These are phyloP conservation scores for Jatropha podagrica DNA, from an alignment of 441 rosid genomes.

Conservation along the genomic window DNA sequence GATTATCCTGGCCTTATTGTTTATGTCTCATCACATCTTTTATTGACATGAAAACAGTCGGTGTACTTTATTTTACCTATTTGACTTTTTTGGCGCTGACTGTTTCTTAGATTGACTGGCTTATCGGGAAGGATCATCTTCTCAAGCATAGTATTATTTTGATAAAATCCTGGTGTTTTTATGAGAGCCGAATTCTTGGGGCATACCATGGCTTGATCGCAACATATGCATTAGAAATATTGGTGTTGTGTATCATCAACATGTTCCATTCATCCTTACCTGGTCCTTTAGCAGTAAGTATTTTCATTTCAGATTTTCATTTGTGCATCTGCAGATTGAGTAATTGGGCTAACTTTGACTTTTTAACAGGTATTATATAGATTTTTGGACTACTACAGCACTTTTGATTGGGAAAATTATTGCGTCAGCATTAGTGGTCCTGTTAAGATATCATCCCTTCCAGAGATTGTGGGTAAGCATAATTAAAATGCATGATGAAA, in stretches of 20 bases:
- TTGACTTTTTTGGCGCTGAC: conserved; percentile 1
- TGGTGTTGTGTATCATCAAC: conserved; percentile 75
- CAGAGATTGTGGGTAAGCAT: conserved; percentile 52
- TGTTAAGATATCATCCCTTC: conserved; percentile 53
- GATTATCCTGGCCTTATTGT: not conserved
- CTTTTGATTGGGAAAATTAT: conserved; percentile 80
- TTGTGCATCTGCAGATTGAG: conserved; percentile 17
- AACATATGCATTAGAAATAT: conserved; percentile 78
- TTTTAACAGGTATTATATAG: conserved; percentile 63
- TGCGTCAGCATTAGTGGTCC: conserved; percentile 64
- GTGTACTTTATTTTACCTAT: not conserved
- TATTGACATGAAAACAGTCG: not conserved
- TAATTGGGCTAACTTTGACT: conserved; percentile 10
- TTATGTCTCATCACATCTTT: not conserved
- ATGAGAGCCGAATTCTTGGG: conserved; percentile 95
- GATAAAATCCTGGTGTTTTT: conserved; percentile 94
- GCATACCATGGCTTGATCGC: conserved; percentile 84
- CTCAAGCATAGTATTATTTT: conserved; percentile 80
- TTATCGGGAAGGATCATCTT: conserved; percentile 76
- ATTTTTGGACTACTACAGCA: conserved; percentile 82
- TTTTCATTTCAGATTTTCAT: conserved; percentile 20
- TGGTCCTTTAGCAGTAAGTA: conserved; percentile 81
- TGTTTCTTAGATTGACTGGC: conserved; percentile 63
- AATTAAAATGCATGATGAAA: conserved; percentile 14
- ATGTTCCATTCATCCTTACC: conserved; percentile 64